Conservation (phyloP, 345 rosid genomes). For the Hibiscus syriacus region DNA sequence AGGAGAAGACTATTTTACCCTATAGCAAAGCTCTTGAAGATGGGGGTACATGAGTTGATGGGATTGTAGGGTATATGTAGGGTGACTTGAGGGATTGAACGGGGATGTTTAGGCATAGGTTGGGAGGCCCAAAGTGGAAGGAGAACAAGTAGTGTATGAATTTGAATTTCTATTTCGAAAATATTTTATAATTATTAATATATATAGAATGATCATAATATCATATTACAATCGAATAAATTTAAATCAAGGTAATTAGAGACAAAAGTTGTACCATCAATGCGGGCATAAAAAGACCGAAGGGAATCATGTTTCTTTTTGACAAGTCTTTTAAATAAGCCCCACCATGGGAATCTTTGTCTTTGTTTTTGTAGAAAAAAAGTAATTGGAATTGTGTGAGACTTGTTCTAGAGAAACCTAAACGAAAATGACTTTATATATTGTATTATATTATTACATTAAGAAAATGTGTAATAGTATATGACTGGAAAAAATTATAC, state of each 20-base stretch:
- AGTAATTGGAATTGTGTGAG: neutral
- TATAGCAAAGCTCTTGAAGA: neutral
- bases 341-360: conserved; percentile 30
- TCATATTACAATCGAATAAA: too few species aligned
- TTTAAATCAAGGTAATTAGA: neutral
- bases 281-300: conserved; percentile 27
- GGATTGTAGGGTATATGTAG: too few species aligned
- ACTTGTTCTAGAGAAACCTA: conserved; percentile 11
- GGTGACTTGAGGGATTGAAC: neutral
- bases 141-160: conserved; percentile 8
- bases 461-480: neutral
- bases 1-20: neutral
- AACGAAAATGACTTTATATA: conserved; percentile 12
- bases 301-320: conserved; percentile 22
- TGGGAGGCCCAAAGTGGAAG: neutral
- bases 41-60: conserved; percentile 12
- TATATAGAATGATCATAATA: too few species aligned
- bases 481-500: neutral
- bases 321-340: neutral
- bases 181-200: too few species aligned
- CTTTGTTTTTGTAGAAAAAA: conserved; percentile 8
- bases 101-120: neutral
- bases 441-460: neutral
- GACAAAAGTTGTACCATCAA: conserved; percentile 12
- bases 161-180: neutral